Conservation (phyloP, 495 filamentous ascomycete genomes). For the Astrocystis sublimbata region DNA sequence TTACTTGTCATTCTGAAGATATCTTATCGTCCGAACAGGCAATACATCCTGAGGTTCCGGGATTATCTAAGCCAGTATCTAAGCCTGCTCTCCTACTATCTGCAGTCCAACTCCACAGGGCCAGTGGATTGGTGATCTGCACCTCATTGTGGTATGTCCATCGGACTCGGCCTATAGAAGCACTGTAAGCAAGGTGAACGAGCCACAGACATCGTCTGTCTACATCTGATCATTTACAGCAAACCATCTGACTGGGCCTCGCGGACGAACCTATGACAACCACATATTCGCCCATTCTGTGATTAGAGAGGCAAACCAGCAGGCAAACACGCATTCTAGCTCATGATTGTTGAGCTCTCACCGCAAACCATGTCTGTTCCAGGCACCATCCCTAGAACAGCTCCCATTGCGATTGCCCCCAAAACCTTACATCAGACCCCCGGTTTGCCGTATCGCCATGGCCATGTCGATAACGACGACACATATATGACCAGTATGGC, state of each 20-base stretch:
- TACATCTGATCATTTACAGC: slow-evolving; percentile 3
- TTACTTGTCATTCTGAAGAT: slow-evolving; percentile 1
- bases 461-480: slow-evolving; percentile 45
- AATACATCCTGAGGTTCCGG: background rate
- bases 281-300: slow-evolving; percentile 11
- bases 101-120: slow-evolving; percentile 4
- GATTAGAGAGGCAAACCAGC: background rate
- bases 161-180: slow-evolving; percentile 1
- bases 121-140: slow-evolving; percentile 6
- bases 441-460: slow-evolving; percentile 35
- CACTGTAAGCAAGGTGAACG: slow-evolving; percentile 13
- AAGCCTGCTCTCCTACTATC: slow-evolving; percentile 1
- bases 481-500: slow-evolving; percentile 43
- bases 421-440: slow-evolving; percentile 43
- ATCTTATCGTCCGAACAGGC: slow-evolving; percentile 6
- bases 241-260: background rate
- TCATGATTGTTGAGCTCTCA: slow-evolving; percentile 13
- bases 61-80: slow-evolving; percentile 6
- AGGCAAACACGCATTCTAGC: no score
- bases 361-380: slow-evolving; percentile 51
- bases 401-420: slow-evolving; percentile 59
- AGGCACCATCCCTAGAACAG: slow-evolving; percentile 52
- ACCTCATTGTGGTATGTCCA: background rate
- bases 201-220: slow-evolving; percentile 9
- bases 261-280: slow-evolving; percentile 3